Conservation (phyloP, 805 yeast species). For the Barnettozyma pratensis region DNA sequence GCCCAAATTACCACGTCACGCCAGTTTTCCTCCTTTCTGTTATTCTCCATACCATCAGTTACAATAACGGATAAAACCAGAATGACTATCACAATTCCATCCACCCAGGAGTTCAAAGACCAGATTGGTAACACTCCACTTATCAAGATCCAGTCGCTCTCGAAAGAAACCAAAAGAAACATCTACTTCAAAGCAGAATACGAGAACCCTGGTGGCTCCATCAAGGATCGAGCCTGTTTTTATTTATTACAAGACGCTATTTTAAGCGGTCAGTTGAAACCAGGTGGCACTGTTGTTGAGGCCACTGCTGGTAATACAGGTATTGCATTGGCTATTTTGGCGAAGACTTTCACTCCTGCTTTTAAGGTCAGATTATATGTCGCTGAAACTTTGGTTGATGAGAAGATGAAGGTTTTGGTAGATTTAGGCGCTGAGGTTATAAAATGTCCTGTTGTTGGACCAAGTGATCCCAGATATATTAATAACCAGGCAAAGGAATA, state of each 20-base stretch:
- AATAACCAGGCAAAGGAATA: conserved; percentile 27
- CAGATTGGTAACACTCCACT: conserved; percentile 68
- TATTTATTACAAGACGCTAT: conserved; percentile 63
- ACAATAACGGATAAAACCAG: too few relatives aligned
- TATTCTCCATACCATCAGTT: too few relatives aligned
- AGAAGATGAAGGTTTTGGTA: conserved; percentile 55
- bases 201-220: conserved; percentile 76
- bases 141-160: conserved; percentile 55
- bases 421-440: conserved; percentile 59
- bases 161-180: conserved; percentile 60
- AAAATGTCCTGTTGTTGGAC: conserved; percentile 63
- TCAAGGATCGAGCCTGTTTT: conserved; percentile 76
- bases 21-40: neutral
- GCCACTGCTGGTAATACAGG: conserved; percentile 90
- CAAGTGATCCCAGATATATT: conserved; percentile 44
- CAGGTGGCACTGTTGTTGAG: conserved; percentile 68
- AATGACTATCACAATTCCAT: neutral
- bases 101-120: conserved; percentile 13
- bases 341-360: conserved; percentile 29
- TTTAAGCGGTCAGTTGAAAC: conserved; percentile 41
- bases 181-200: conserved; percentile 72
- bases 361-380: conserved; percentile 64
- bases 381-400: conserved; percentile 72
- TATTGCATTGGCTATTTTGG: conserved; percentile 68
- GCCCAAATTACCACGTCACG: neutral